Base-by-base conservation (phyloP, 2,329 filamentous ascomycete species). In the Nothophaeocryptopus gaeumannii region DNA sequence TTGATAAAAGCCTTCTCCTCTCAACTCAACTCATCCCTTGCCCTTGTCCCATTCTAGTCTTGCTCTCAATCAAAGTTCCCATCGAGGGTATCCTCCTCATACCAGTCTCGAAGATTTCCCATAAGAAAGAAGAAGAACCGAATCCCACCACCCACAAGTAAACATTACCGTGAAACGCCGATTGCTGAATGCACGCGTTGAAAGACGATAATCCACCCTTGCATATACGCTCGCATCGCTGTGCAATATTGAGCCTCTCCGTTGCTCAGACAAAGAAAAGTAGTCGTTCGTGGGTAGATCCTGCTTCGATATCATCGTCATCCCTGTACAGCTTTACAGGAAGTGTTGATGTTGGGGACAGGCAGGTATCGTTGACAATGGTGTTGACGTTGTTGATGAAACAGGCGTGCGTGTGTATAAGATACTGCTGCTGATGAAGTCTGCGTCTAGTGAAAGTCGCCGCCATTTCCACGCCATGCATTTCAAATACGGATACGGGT, bases 311-410 rank as follows among this genome's bases (percentile, higher is more conserved):
- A 36, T 45, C 29, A 35, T 40, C 20, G 38, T 32, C 26, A 30
- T 47, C 13, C 20, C 50, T 53, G 50, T 53, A 53, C 50, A 53
- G 40, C 31, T 53, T 41, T 49, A 45, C 50, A 49, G 50, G 36
- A 45, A 16, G 42, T 36, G n/a, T n/a, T n/a, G n/a, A n/a, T n/a
- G n/a, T n/a, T n/a, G n/a, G n/a, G n/a, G 16, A 32, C 13, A 26
- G 20, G 15, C 32, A 20, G 35, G 32, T 33, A n/a, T 34, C n/a
- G 20, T 45, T 4, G 20, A 14, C 15, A 7, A 26, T 26, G 20
- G 7, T 7, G 20, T 7, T 26, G 20, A 26, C 7, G 20, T 26
- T 26, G 20, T 4, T 26, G 20, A 26, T 16, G 46, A 20, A 31
- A 38, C n/a, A n/a, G 13, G 11, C 38, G 36, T 20, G 38, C 45